Evolutionary conservation across 2,329 filamentous ascomycete genomes (phyloP).

Genomic region (Phaeoacremonium minimum): DNA sequence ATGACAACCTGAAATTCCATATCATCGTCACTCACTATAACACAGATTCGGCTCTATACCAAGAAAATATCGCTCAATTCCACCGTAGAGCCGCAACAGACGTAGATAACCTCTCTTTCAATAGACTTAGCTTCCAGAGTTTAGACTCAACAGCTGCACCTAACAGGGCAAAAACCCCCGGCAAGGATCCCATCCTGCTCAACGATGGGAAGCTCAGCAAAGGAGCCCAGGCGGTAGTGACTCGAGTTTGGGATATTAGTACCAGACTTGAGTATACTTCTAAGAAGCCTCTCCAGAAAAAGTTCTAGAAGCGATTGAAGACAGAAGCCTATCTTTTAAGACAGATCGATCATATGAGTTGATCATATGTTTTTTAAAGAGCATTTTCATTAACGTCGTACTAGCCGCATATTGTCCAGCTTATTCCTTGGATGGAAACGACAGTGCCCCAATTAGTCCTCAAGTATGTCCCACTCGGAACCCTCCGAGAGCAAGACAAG

Average conservation of each 20-base stretch:
- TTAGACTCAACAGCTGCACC: not conserved
- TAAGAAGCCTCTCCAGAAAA: not conserved
- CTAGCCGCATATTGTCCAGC: not conserved
- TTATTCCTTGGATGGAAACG: not conserved
- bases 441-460: not conserved
- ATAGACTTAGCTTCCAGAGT: not conserved
- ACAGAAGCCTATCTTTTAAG: not conserved
- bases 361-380: not conserved
- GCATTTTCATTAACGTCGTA: not conserved
- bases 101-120: not conserved
- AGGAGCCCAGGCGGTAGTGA: not conserved
- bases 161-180: not conserved
- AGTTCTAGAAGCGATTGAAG: not conserved
- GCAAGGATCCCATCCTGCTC: not conserved
- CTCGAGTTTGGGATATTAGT: not conserved
- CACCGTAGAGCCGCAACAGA: not conserved
- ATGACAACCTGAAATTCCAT: not conserved
- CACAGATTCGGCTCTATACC: not conserved
- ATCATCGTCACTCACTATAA: not conserved
- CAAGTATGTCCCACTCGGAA: not conserved
- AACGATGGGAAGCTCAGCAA: not conserved
- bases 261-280: not conserved
- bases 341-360: not conserved
- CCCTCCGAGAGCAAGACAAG: not conserved
- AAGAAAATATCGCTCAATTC: not conserved